Base-by-base conservation (phyloP, 257 asterid species). In the Petunia axillaris region DNA sequence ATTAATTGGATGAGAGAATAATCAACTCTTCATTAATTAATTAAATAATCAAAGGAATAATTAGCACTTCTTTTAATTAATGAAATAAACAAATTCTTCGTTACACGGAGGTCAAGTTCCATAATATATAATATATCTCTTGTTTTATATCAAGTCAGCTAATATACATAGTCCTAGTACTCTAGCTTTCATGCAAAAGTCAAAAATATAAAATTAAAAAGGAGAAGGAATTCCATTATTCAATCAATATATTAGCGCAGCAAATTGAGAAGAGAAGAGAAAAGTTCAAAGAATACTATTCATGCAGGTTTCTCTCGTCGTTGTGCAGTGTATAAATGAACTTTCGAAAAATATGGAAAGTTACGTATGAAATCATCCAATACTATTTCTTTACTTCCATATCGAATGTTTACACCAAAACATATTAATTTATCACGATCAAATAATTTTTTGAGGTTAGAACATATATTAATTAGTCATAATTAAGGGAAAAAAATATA, bases 21-120 rank as follows among this genome's bases (percentile, higher is more conserved):
- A 73, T 73, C 77, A 73, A 35, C 62, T 73, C 77, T 50, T 14
- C 36, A 73, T 73, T 52, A 41, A 5, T 73, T 73, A 50, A 50
- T 35, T 73, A 73, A 73, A 11, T 13, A 6, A 50, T 73, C 46
- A 52, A 2, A 73, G 13, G 78, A 73, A 50, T 73, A 50, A 73
- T 50, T 50, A 73, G 14, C 57, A 48, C 77, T n/a, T 48, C 60
- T 46, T 48, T 10, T 35, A 35, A 48, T 11, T 11, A 35, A 35
- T 48, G 44, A 50, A 35, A 71, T 0, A 67, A 67, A 43, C n/a
- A 52, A 52, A 10, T 52, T 52, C 57, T 52, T 52, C 57, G 3
- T 52, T 8, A 52, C 25, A 25, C 25, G 25, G 25, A 25, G 25
- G 13, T 15, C 8, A 70, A 2, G 44, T 10, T 6, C 16, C 4